Percentiles rank a stretch among this genome's conserved stretches.
phyloP scores from a whole-genome alignment of 2,329 filamentous ascomycete species.

The Pseudogymnoascus sp. region DNA sequence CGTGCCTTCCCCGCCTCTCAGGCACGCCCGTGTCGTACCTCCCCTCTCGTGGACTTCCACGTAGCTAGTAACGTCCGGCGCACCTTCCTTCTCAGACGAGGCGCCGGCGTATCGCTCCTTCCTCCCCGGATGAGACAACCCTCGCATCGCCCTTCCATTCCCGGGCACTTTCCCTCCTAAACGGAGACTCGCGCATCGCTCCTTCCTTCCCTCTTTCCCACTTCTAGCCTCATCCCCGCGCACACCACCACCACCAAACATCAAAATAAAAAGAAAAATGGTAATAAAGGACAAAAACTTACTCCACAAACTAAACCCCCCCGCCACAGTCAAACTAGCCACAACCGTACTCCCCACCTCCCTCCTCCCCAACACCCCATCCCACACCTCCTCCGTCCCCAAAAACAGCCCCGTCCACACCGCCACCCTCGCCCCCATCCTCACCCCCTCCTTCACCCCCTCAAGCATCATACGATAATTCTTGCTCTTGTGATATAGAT shows the following conservation, averaged over 20 bases:
- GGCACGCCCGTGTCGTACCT: background rate
- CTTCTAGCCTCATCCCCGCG: background rate
- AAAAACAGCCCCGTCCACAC: conserved; percentile 72
- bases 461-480: conserved; percentile 81
- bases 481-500: conserved; percentile 97
- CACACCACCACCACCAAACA: background rate
- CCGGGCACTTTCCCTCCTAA: no score
- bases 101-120: background rate
- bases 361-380: conserved; percentile 58
- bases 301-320: conserved; percentile 82
- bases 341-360: conserved; percentile 77
- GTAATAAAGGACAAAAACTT: conserved; percentile 31
- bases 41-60: background rate
- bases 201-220: background rate
- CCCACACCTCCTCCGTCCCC: conserved; percentile 75
- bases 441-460: conserved; percentile 68
- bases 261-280: conserved; percentile 4
- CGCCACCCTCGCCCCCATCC: conserved; percentile 62
- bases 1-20: background rate
- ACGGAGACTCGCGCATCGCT: background rate
- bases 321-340: conserved; percentile 76
- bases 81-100: background rate
- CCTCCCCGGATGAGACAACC: background rate
- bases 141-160: background rate
- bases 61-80: background rate